Base-by-base conservation (phyloP, 2,329 filamentous ascomycete genomes). In the Claviceps quebecensis region DNA sequence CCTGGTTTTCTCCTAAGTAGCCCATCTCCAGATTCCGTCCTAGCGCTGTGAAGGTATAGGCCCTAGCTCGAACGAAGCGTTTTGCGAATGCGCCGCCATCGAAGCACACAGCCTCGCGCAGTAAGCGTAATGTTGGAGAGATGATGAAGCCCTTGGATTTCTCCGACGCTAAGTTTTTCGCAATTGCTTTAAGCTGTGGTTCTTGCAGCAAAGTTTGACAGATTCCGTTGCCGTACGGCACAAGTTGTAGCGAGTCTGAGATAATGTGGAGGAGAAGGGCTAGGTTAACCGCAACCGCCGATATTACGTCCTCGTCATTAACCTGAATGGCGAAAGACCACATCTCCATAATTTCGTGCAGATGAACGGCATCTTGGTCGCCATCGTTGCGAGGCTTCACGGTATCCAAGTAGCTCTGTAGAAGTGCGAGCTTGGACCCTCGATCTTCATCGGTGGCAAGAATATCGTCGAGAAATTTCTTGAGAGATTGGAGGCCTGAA, bases 81-180 rank as follows among this genome's bases (percentile, higher is more conserved):
- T 80, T 83, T 29, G 90, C 87, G 51, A 89, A 75, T 43, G 81
- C 78, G 14, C 93, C 94, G 16, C 89, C 89, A 66, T 97, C 90
- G 56, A 95, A 85, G 51, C 76, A 81, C 16, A 87, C 80, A n/a
- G 90, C 76, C 67, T 98, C 91, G 49, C 84, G 86, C 54, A 98
- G 75, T 49, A 98, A 71, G 52, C 91, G 82, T 53, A 98, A 70
- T 23, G 86, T 90, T 1, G 93, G 91, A 2, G 88, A 93, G 54
- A 96, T 90, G 53, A 97, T 72, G 65, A 87, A 88, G 40, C 89
- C 88, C 62, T 94, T 95, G 47, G 81, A 77, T 65, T 88, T 90
- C 23, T 86, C 83, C 0, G 87, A 81, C 3, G 86, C 84, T 17
- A 97, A 69, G 54, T 87, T 88, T 54, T 83, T 82, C 36, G 87